phyloP scores from a whole-genome alignment of 2,329 filamentous ascomycete genomes.

The Aschersonia sp. region DNA sequence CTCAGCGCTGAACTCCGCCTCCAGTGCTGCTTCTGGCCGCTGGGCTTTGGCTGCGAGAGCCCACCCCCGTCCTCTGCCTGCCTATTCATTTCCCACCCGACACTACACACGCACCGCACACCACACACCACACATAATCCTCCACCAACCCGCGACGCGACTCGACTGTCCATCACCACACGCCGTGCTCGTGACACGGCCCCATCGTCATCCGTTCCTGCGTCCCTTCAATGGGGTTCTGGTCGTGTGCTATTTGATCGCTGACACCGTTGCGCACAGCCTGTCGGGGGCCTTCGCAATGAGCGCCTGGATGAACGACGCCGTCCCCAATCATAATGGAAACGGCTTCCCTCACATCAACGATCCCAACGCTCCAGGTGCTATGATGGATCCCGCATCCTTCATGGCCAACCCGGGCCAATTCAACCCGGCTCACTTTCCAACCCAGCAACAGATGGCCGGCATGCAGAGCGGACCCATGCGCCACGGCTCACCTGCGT shows the following conservation, averaged over 20 bases:
- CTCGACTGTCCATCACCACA: constrained; percentile 22
- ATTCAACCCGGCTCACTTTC: constrained; percentile 46
- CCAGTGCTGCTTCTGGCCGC: not conserved
- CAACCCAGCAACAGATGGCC: constrained; percentile 38
- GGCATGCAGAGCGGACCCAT: constrained; percentile 69
- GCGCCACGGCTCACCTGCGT: constrained; percentile 68
- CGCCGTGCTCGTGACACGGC: constrained; percentile 29
- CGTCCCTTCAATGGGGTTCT: constrained; percentile 24
- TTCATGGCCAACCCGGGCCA: constrained; percentile 46
- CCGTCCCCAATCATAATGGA: constrained; percentile 56
- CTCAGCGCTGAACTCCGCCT: constrained; percentile 1
- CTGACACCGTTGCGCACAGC: constrained; percentile 29
- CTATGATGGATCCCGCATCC: constrained; percentile 51
- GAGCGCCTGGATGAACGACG: constrained; percentile 61
- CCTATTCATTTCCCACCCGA: constrained; percentile 16
- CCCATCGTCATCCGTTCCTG: constrained; percentile 26
- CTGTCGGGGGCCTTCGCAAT: constrained; percentile 39
- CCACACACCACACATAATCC: constrained; percentile 12
- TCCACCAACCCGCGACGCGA: constrained; percentile 28
- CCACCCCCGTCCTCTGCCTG: constrained; percentile 3
- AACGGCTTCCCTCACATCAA: constrained; percentile 52
- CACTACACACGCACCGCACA: constrained; percentile 7
- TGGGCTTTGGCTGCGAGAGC: not conserved
- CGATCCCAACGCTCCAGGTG: constrained; percentile 40
- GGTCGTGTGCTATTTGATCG: constrained; percentile 23